A percentile compares a stretch with the other conserved stretches of the same genome.
phyloP scores from a whole-genome alignment of 169 alveolate species.

The Eimeria maxima region DNA sequence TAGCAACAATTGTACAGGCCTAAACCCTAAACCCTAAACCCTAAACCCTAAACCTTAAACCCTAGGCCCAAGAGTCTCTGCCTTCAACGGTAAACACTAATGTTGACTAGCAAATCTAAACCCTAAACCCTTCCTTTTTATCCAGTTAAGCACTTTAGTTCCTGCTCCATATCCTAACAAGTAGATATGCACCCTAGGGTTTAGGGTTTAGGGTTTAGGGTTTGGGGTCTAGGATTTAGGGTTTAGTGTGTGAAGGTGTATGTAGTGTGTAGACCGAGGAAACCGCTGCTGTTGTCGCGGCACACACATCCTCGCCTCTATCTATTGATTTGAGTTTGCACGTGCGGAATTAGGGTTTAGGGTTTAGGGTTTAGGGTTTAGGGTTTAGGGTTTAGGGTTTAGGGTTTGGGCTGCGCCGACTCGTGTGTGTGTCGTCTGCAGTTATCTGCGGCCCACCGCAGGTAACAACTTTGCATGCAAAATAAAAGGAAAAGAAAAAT shows the following conservation, averaged over 20 bases:
- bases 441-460: background rate
- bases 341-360: constrained; percentile 21
- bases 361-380: constrained; percentile 55
- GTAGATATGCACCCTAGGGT: background rate
- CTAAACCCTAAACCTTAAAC: constrained; percentile 39
- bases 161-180: background rate
- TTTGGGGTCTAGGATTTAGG: constrained; percentile 10
- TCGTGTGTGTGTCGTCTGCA: background rate
- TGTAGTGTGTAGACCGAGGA: too few species aligned
- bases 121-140: background rate
- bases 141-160: too few species aligned
- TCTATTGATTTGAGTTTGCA: too few species aligned
- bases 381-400: constrained; percentile 38
- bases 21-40: constrained; percentile 31
- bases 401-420: background rate
- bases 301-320: too few species aligned
- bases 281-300: too few species aligned
- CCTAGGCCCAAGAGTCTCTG: too few species aligned
- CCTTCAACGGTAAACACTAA: too few species aligned
- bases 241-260: too few species aligned
- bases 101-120: too few species aligned
- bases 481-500: too few species aligned
- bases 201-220: constrained; percentile 21
- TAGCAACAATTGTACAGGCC: too few species aligned
- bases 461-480: too few species aligned